phyloP scores from a whole-genome alignment of 306 rosid species.

The Fagus crenata region DNA sequence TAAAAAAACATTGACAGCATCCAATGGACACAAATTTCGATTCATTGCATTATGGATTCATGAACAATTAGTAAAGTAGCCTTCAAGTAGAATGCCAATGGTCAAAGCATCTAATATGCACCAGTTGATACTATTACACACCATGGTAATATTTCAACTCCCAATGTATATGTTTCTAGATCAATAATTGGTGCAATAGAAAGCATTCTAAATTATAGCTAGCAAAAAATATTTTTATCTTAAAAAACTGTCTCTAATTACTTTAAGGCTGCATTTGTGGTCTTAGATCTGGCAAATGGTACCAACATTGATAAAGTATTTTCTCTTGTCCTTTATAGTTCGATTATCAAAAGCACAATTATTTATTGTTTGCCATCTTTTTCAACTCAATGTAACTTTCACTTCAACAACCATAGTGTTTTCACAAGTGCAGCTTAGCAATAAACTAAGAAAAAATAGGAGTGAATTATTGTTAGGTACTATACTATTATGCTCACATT shows the following conservation, averaged over 20 bases:
- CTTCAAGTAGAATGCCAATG: conserved; percentile 20
- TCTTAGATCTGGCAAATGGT: not conserved
- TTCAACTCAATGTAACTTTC: not conserved
- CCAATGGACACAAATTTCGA: conserved; percentile 10
- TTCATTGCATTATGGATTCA: conserved; percentile 26
- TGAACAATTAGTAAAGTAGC: not conserved
- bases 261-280: not conserved
- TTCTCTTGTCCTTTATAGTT: not conserved
- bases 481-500: not conserved
- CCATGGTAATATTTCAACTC: not conserved
- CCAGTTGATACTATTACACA: not conserved
- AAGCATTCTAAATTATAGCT: conserved; percentile 1
- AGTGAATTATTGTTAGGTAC: conserved; percentile 5
- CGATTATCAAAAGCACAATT: not conserved
- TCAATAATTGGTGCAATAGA: conserved; percentile 39
- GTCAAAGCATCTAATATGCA: conserved; percentile 10
- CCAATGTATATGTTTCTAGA: not conserved
- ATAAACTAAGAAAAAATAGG: not conserved
- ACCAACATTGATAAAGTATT: conserved; percentile 1
- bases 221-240: not conserved
- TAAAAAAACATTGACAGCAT: not conserved
- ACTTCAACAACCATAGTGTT: not conserved
- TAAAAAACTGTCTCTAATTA: not conserved
- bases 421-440: not conserved
- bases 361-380: not conserved